Evolutionary conservation across 2,329 filamentous ascomycete species (phyloP), one percentile per base, ranked within the genome.

Genomic region (Aspergillus pseudoviridinutans): DNA sequence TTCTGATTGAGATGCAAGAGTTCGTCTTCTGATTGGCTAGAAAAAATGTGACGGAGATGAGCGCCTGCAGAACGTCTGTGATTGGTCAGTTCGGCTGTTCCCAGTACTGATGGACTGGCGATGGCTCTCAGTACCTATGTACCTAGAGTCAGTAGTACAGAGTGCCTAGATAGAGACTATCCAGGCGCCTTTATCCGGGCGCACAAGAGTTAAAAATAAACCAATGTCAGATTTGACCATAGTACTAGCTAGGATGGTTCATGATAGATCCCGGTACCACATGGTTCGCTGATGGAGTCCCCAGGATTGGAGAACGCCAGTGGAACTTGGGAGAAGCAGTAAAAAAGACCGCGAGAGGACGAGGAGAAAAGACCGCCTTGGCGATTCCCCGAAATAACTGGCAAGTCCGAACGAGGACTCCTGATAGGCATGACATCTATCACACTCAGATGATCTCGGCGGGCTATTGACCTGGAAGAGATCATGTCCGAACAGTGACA

Each of bases 41-140:
- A 29, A 47, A 17, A 54, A 57, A 25, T 47, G 44, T 66, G 67
- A 70, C 57, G 58, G 59, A 64, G 49, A 62, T 51, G 50, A 61
- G 70, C 70, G 70, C 68, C 67, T 72, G 66, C 64, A 72, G 62
- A 61, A 61, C 57, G 46, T 24, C 28, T 63, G 22, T 61, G 22
- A 72, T 71, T 68, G 67, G 70, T 49, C 53, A 29, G 8, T 28
- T 8, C n/a, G 9, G 2, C 12, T 25, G 22, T 24, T 24, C 22
- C 22, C 17, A 24, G 42, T 17, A 7, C 28, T 25, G 29, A n/a
- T 27, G 49, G 27, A 49, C 42, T 47, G 46, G 47, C 9, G 46
- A 28, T 8, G 6, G 27, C 7, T 28, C 27, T 28, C 27, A 28
- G 27, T 25, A 25, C 24, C 24, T 28, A 28, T 8, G 27, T 25